Base-by-base conservation (phyloP, 2,329 filamentous ascomycete genomes). In the Aspergillus awamori region DNA sequence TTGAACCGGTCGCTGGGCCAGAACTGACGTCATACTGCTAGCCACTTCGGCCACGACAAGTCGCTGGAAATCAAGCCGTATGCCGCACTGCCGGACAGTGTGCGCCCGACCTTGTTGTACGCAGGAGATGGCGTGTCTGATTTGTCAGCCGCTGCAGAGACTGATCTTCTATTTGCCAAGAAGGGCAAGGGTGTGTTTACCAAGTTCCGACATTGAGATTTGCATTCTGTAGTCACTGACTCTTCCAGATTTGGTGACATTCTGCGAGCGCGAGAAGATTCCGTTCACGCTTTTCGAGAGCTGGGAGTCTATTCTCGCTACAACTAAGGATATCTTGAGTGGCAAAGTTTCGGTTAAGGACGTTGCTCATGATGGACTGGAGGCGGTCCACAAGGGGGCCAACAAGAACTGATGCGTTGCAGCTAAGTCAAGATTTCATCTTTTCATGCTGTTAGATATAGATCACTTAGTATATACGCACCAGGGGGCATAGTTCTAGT, bases 21-120 rank as follows among this genome's bases (percentile, higher is more conserved):
- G 17, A 11, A 26, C 61, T 60, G 17, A 57, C 30, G 53, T 56
- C 6, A 48, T 26, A 33, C 56, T 62, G 55, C 28, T 64, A 91
- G 90, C 73, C 84, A 88, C 61, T 96, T 96, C 71, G 95, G 95
- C n/a, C 95, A 99, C 75, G 94, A 99, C 83, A 99, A 99, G 86
- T 93, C 89, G 26, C 82, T 94, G 57, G 92, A 95, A 74, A 92
- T 99, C 71, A 87, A 91, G 66, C 92, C 92, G 55, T 98, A 98
- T 79, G 77, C 77, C 26, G 76, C 87, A 26, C 82, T 96, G 47
- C 87, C 91, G 0, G 82, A 82, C 13, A 76, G 82, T 33, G 79
- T 90, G 71, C 85, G 93, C 45, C 95, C 95, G 2, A 88, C 87
- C 41, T 86, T 98, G 80, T 92, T 98, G 76, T 99, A 99, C 72